Base-by-base conservation (phyloP, 352 stramenopile genomes). In the Globisporangium viniferum region DNA sequence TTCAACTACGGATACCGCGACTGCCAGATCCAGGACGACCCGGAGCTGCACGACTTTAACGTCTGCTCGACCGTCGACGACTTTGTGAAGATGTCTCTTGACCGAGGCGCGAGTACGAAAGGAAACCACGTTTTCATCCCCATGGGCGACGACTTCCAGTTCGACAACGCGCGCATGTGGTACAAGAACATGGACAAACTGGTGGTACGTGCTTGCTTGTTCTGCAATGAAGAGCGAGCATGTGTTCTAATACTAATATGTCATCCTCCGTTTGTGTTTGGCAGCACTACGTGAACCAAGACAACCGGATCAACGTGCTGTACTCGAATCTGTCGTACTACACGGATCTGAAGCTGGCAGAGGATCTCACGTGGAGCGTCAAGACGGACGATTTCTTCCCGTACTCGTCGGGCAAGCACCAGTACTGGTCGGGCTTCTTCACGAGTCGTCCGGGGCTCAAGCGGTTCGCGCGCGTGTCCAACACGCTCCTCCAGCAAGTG, bases 381-480 rank as follows among this genome's bases (percentile, higher is more conserved):
- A 99, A 99, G 73, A 94, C 83, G 4, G 96, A 98, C 56, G 97
- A 99, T 68, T 99, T 99, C 68, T 98, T 99, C 65, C 97, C 97
- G 2, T 99, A 99, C 71, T 89, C 81, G 2, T 97, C 98, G 48
- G 89, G 86, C 46, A 77, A 86, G 46, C 81, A 99, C 69, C 93
- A 94, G 53, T 99, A 98, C 76, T 99, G 97, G 86, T 81, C 95
- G 10, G 97, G 97, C 1, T 99, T 98, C 77, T 99, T 99, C 75
- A 98, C 96, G 0, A 98, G 89, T 66, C 87, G 97, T 18, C 84
- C 97, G 1, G 73, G 83, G 4, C 78, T 99, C 2, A 99, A 99
- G 75, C 73, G 86, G 5, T 91, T 98, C 58, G 90, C 97, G 59
- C 84, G 95, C 10, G 87, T 97, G 14, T 83, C 82, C 3, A 98